A percentile compares a stretch with the other conserved stretches of the same genome.
Evolutionary conservation across 164 flowering plant species (phyloP).

Genomic region (Annona squamosa): DNA sequence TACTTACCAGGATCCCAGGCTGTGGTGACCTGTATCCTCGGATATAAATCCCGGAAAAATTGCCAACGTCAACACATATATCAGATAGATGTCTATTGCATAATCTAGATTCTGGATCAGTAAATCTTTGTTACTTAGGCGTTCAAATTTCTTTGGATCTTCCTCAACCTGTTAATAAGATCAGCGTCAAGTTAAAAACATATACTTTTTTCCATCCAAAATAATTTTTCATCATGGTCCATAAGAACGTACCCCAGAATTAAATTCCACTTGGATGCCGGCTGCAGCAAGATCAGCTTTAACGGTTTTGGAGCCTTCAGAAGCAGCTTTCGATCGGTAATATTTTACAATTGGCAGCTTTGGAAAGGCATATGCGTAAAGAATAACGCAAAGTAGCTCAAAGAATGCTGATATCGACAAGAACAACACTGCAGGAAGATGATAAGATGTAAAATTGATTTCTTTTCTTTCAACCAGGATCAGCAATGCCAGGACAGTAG

Average conservation of each 20-base stretch:
- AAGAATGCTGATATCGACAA: conserved; percentile 43
- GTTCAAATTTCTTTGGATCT: conserved; percentile 22
- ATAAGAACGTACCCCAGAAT: not conserved
- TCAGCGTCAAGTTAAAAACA: not conserved
- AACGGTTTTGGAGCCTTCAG: conserved; percentile 75
- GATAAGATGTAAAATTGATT: not conserved
- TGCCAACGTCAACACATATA: conserved; percentile 58
- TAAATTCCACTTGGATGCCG: conserved; percentile 35
- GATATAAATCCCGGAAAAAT: conserved; percentile 79
- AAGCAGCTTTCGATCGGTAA: conserved; percentile 69
- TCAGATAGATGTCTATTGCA: conserved; percentile 46
- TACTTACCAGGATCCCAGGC: conserved; percentile 63
- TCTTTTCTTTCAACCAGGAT: too few relatives aligned
- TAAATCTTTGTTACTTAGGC: conserved; percentile 54
- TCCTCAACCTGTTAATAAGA: conserved; percentile 30
- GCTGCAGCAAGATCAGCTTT: conserved; percentile 72
- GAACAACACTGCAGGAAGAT: conserved; percentile 55
- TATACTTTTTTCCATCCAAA: not conserved
- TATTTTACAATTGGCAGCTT: conserved; percentile 68
- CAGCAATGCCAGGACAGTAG: too few relatives aligned
- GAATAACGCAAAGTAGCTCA: conserved; percentile 55
- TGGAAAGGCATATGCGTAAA: conserved; percentile 58
- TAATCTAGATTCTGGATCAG: conserved; percentile 54
- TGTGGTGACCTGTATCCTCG: conserved; percentile 74
- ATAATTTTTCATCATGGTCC: not conserved